Evolutionary conservation across 352 stramenopile genomes (phyloP), one percentile per base, ranked within the genome.

Genomic region (Hyaloperonospora brassicae): DNA sequence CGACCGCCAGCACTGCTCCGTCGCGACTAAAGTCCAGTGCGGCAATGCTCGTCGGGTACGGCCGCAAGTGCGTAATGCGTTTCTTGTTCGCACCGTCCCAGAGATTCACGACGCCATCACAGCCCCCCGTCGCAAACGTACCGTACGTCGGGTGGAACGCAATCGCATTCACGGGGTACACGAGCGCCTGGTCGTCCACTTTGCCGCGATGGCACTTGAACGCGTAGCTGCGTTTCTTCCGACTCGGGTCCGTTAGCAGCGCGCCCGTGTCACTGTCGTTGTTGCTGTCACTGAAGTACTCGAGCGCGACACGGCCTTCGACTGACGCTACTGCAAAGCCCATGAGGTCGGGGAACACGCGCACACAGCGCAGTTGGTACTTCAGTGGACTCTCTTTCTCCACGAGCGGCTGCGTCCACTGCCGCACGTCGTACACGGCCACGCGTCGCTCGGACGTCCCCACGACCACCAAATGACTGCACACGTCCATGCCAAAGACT

Each of bases 121-220:
- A 97, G 39, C 96, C 96, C 34, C 94, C 96, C 0, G 92, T 98
- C 2, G 95, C 95, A 72, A 98, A 98, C 0, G 93, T 98, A 25
- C 87, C 88, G 54, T 87, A 84, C 55, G 68, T 71, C 22, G 93
- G 96, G 73, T 98, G 93, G 73, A 98, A 98, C 2, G 90, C 89
- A 49, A 99, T 84, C 14, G 86, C 68, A 70, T 99, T 99, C 7
- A 99, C 94, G 0, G 93, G 90, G 70, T 96, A 98, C 36, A 98
- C 84, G 49, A 87, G 76, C 35, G 86, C 84, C 56, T 87, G 70
- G 59, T 78, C 73, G 52, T 86, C 74, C 41, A 89, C 62, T 58
- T 92, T 91, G 54, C 90, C 85, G 34, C 96, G 84, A 70, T 98
- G 96, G 66, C 96, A 99, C 66, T 98, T 98, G 79, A 99, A 99